Conservation (phyloP, 495 filamentous ascomycete species). For the Aspergillus cristatus region DNA sequence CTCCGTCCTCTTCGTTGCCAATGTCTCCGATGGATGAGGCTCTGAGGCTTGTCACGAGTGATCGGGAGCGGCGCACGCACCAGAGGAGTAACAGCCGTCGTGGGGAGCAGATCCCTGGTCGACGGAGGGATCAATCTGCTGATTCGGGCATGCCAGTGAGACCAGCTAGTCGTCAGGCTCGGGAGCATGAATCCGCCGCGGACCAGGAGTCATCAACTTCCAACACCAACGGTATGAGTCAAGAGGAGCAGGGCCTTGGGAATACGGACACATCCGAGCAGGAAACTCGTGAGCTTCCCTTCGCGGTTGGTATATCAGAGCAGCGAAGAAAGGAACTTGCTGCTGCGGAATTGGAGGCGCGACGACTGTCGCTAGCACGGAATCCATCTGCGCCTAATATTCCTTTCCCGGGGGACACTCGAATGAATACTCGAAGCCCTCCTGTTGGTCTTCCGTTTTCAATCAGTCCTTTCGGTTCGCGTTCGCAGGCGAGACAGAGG, state of each 20-base stretch:
- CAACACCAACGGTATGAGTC: slow-evolving; percentile 15
- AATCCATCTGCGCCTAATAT: slow-evolving; percentile 73
- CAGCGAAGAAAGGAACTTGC: slow-evolving; percentile 62
- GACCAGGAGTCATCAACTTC: slow-evolving; percentile 11
- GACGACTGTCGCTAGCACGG: slow-evolving; percentile 70
- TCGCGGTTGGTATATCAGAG: slow-evolving; percentile 23
- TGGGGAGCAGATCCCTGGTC: slow-evolving; percentile 36
- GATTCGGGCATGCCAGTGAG: slow-evolving; percentile 34
- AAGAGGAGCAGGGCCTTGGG: slow-evolving; percentile 16
- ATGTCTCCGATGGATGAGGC: slow-evolving; percentile 53
- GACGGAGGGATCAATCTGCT: slow-evolving; percentile 38
- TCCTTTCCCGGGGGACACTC: slow-evolving; percentile 61
- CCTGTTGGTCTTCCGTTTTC: slow-evolving; percentile 25
- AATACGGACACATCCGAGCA: slow-evolving; percentile 9
- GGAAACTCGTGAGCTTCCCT: slow-evolving; percentile 14
- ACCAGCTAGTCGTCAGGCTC: slow-evolving; percentile 40
- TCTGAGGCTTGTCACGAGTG: slow-evolving; percentile 49
- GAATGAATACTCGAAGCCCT: slow-evolving; percentile 19
- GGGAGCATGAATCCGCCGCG: slow-evolving; percentile 13
- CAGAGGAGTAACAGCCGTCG: slow-evolving; percentile 46
- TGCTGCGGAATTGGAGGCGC: slow-evolving; percentile 77
- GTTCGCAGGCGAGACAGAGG: slow-evolving; percentile 26
- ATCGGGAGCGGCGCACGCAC: slow-evolving; percentile 50
- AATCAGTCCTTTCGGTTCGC: slow-evolving; percentile 35
- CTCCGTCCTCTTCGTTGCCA: slow-evolving; percentile 74